Percentiles rank a stretch among this genome's conserved stretches.
Conservation (phyloP, 2,329 filamentous ascomycete genomes). For the Botrytis galanthina region DNA sequence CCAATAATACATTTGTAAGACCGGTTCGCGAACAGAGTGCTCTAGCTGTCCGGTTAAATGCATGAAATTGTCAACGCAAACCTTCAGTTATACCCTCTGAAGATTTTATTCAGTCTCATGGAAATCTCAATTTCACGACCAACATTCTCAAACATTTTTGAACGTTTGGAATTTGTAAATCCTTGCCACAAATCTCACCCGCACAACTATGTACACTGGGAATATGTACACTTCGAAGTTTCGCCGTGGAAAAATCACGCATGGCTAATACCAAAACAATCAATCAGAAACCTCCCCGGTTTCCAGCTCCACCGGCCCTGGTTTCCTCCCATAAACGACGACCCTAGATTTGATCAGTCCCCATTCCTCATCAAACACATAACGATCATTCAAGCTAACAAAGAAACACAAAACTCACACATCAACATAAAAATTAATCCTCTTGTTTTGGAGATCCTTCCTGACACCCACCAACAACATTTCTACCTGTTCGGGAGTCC, state of each 20-base stretch:
- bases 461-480: constrained; percentile 42
- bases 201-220: background rate
- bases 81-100: background rate
- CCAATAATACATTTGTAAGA: background rate
- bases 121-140: background rate
- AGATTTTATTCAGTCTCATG: background rate
- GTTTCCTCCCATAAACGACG: constrained; percentile 17
- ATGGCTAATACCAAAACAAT: background rate
- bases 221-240: background rate
- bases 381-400: background rate
- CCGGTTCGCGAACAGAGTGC: background rate
- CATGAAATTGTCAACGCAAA: background rate
- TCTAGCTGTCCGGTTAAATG: background rate
- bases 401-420: constrained; percentile 28
- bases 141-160: background rate
- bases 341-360: background rate
- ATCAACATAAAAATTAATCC: constrained; percentile 40
- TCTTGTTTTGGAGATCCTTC: constrained; percentile 40
- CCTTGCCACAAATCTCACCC: background rate
- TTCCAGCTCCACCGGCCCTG: background rate
- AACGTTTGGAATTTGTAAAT: background rate
- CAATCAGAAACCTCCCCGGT: background rate
- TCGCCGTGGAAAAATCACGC: background rate
- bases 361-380: no score
- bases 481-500: constrained; percentile 41